Base-by-base conservation (phyloP, 352 stramenopile genomes). In the Pythium folliculosum region DNA sequence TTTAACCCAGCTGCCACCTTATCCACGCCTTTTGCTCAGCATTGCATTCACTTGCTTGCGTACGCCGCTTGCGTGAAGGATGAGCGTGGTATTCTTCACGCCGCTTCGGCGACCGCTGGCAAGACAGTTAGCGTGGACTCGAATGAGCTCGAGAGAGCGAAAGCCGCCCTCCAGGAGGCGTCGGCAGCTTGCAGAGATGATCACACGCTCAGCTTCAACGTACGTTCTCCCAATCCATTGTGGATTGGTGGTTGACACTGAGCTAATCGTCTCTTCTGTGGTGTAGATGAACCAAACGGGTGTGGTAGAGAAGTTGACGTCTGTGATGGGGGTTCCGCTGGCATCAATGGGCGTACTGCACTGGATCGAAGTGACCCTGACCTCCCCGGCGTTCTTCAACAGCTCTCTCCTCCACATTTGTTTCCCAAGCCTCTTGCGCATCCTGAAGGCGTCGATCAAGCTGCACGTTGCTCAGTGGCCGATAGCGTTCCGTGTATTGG, bases 271-370 rank as follows among this genome's bases (percentile, higher is more conserved):
- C 5, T 55, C 6, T 22, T 37, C 38, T 40, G 4, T 44, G 51
- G 2, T 27, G 21, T 50, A 95, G 87, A 96, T 96, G 88, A 94
- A 92, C 56, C 83, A 92, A 61, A 90, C 85, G 3, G 88, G 86
- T 44, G 86, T 92, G 5, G 84, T 96, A 6, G 83, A 96, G 51
- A 91, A 88, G 47, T 63, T 96, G 27, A 82, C 85, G 17, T 84
- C 77, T 19, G 80, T 86, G 17, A 96, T 96, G 85, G 77, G 75
- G 5, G 76, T 89, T 2, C 86, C 88, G n/a, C 81, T 92, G 19
- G 88, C 90, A n/a, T 92, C 86, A 0, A 92, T 96, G 82, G 88
- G 88, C 23, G 85, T 92, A 4, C 69, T 96, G 16, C 86, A 94
- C 64, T 96, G 88, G 88, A 69, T 96, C 12, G 75, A 94, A 53